Base-by-base conservation (phyloP, 768 basidiomycete species). In the Termitomyces bulborhizus region DNA sequence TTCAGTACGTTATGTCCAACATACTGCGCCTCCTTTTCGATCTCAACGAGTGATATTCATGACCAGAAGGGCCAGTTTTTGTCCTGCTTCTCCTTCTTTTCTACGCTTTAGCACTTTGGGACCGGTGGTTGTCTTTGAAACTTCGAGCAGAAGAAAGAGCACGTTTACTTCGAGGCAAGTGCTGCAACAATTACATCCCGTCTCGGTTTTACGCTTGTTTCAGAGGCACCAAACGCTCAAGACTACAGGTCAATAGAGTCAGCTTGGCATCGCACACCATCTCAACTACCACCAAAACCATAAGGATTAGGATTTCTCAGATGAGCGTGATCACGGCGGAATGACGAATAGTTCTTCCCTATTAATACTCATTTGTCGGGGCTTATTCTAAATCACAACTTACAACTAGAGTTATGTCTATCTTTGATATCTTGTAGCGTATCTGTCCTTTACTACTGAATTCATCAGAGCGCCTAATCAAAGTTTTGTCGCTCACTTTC, bases 41-140 rank as follows among this genome's bases (percentile, higher is more conserved):
- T 21, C 47, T 45, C 13, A 49, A 37, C 6, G 11, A 52, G 16
- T 24, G 16, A 27, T 1, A n/a, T 21, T 8, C 12, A 11, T 21
- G 6, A 51, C 15, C 47, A 69, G 67, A 60, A 40, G 62, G 65
- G 27, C 52, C 66, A 0, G 32, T 69, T 3, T 63, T 72, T 39
- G 40, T 72, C 4, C 55, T 68, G 11, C 49, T 71, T 15, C 47
- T 71, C 34, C 65, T 73, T 13, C 54, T 64, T 12, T 69, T 72
- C 46, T 73, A 75, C 40, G 68, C 65, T 6, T 55, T 73, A 37
- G 71, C 72, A 18, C 61, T 73, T 13, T 73, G 71, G 70, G 73
- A 75, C 51, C 61, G 70, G 47, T 75, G 71, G 71, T 55, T 67
- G 37, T 57, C 62, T 41, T 60, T 75, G 12, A 68, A 57, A 52